Evolutionary conservation across 345 rosid genomes (phyloP).

Genomic region (Punica granatum): DNA sequence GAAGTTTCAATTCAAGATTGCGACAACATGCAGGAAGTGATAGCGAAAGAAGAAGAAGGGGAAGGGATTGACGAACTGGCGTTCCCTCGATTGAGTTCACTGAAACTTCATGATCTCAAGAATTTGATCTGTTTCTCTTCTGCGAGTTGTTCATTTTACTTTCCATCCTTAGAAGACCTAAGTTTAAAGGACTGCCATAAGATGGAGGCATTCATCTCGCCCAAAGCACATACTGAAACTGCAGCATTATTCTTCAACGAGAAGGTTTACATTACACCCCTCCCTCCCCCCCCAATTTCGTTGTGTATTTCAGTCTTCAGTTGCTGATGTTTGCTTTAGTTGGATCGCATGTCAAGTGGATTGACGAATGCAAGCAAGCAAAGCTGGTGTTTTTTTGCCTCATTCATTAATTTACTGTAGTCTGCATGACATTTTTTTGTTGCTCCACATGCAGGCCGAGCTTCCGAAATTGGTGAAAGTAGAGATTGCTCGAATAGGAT

Average conservation of each 20-base stretch:
- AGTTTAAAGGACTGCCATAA: background rate
- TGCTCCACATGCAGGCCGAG: background rate
- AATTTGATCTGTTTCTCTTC: background rate
- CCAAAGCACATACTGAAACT: background rate
- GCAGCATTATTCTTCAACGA: constrained; percentile 3
- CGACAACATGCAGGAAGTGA: background rate
- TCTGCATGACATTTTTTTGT: no score
- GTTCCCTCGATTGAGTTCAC: background rate
- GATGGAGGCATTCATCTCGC: background rate
- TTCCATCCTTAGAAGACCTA: background rate
- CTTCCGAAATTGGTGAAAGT: background rate
- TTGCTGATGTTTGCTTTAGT: no score
- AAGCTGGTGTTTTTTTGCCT: background rate
- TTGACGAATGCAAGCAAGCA: no score
- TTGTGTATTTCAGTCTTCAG: no score
- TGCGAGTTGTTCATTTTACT: background rate
- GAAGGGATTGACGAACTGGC: background rate
- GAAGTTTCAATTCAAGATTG: background rate
- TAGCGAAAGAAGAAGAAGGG: background rate
- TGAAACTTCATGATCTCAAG: background rate
- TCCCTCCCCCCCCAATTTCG: background rate
- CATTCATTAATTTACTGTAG: no score
- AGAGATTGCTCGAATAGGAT: background rate
- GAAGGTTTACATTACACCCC: background rate
- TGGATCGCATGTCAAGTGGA: no score